Evolutionary conservation across 2,329 filamentous ascomycete species (phyloP).

Genomic region (Fusarium stilboides): DNA sequence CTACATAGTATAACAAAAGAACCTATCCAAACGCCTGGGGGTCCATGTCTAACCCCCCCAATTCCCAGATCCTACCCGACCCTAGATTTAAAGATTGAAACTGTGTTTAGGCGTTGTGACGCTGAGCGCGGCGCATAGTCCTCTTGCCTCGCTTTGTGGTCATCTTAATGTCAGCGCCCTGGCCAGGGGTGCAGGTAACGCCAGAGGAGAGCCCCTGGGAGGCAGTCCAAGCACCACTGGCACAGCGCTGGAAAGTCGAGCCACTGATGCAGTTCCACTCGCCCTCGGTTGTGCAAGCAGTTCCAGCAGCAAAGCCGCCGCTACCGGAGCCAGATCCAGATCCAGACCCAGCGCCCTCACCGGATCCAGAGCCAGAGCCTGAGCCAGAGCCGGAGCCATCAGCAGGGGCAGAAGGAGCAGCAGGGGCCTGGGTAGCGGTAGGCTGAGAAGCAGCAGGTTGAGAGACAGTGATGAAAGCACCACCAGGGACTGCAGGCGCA

Average conservation of each 20-base stretch:
- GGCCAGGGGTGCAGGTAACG: constrained; percentile 61
- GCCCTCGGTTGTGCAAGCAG: constrained; percentile 64
- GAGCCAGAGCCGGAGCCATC: neutral
- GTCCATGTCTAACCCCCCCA: no score
- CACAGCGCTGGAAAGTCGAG: constrained; percentile 69
- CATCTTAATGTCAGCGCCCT: constrained; percentile 59
- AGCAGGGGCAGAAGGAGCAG: neutral
- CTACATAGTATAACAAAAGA: no score
- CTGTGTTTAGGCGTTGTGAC: constrained; percentile 4
- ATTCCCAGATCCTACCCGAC: no score
- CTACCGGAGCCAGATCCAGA: constrained; percentile 41
- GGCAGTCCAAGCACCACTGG: constrained; percentile 65
- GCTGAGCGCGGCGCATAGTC: constrained; percentile 50
- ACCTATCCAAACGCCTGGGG: no score
- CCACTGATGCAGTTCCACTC: constrained; percentile 69
- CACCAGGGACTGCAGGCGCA: constrained; percentile 50
- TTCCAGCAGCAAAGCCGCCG: constrained; percentile 57
- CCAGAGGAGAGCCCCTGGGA: constrained; percentile 61
- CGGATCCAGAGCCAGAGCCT: neutral
- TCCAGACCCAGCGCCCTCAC: neutral
- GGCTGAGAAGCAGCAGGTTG: constrained; percentile 10
- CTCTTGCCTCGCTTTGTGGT: constrained; percentile 33
- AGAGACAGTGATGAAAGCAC: constrained; percentile 59
- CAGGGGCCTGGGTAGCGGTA: constrained; percentile 37
- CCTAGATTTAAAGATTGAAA: no score